Base-by-base conservation (phyloP, 306 rosid genomes). In the Begonia peltatifolia region DNA sequence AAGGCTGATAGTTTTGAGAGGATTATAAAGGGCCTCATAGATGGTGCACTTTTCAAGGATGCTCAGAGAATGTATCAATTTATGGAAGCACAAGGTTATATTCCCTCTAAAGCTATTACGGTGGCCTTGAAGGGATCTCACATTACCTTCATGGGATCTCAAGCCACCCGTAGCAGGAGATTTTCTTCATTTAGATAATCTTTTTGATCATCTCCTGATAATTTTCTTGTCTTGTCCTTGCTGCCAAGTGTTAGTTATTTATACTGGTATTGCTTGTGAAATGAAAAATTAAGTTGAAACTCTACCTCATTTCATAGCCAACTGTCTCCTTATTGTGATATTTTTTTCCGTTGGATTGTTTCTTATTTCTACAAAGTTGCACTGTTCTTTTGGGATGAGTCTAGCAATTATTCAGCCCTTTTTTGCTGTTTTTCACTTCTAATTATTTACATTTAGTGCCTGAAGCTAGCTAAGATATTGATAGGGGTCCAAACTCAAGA, bases 51-150 rank as follows among this genome's bases (percentile, higher is more conserved):
- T 72, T 47, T 11, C 60, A 62, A 71, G 68, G 87, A 83, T 52
- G 95, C 94, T 41, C 68, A 43, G 54, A 75, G 86, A 64, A 56
- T 86, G 54, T 50, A 9, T 38, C 35, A 50, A 46, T 35, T 79
- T 38, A 90, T 83, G 99, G 78, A 74, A 64, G 84, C 79, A 14
- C 78, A 10, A 63, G 94, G 99, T 64, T 76, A 77, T 56, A 22
- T 59, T 36, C n/a, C 67, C 4, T 65, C 94, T 4, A 36, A 50
- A 0, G 2, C 25, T 13, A 63, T 73, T 53, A 38, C 16, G 55
- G 2, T 59, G 59, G 57, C 64, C 52, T n/a, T 76, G 46, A 15
- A 9, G 55, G 41, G 52, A 46, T 36, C 74, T 58, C 60, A 61
- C 38, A 30, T 30, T 30, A 5, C 38, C 38, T 30, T 5, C 7